Evolutionary conservation across 352 stramenopile genomes (phyloP), one percentile per base, ranked within the genome.

Genomic region (Phytophthora sojae): DNA sequence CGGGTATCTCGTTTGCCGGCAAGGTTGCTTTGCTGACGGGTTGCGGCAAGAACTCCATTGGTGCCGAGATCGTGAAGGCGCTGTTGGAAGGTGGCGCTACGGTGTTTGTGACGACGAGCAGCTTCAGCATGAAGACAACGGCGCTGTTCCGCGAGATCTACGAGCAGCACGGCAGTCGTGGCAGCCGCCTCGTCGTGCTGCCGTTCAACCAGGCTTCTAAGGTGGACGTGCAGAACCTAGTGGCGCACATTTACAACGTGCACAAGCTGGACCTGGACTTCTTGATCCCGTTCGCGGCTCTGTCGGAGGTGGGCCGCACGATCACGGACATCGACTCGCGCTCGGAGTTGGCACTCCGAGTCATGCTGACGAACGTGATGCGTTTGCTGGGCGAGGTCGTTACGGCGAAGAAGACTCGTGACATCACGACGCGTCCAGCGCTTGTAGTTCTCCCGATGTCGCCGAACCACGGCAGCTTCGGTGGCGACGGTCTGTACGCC

Each of bases 331-430:
- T 97, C 21, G 88, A 95, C 53, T 81, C 72, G 17, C 81, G 85
- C 11, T 95, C 86, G 0, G 91, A 97, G 67, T 63, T 96, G 6
- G 85, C 89, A 11, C 91, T 96, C 56, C 89, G 91, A 54, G 91
- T 96, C 64, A 96, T 97, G 89, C 72, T 96, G 49, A 97, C 91
- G 29, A 96, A 97, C 78, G 88, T 80, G 6, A 68, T 93, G 63
- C 88, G 91, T 56, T 79, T 97, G 51, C 76, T 97, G 26, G 91
- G 91, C 53, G 83, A 93, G 29, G 77, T 97, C 25, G 86, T 88
- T 2, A 81, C 74, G 14, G 86, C 85, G 6, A 97, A 97, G 79
- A 87, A 92, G 57, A 19, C 77, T 23, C 81, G 83, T 47, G 81
- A 78, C 44, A 91, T 96, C 63, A 75, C 69, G 19, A 96, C 87